Conservation (phyloP, 2,329 filamentous ascomycete species). For the Colletotrichum sp. region DNA sequence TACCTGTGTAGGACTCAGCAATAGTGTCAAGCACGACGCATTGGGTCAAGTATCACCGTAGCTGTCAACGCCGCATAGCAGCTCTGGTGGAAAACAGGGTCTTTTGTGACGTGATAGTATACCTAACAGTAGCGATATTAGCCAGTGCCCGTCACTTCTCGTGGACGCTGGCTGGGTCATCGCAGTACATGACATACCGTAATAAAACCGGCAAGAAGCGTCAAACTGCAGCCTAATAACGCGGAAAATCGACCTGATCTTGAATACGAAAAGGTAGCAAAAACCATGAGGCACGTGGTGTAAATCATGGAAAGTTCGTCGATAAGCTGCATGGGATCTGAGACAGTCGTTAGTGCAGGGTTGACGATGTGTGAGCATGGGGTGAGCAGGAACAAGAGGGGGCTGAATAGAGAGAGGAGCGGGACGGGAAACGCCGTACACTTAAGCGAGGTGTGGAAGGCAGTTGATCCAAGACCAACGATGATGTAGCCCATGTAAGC, state of each 20-base stretch:
- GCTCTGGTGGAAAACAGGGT: constrained; percentile 83
- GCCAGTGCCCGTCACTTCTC: background rate
- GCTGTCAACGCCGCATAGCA: constrained; percentile 77
- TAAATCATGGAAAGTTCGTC: constrained; percentile 68
- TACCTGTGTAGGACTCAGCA: constrained; percentile 40
- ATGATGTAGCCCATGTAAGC: constrained; percentile 59
- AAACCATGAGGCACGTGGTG: constrained; percentile 61
- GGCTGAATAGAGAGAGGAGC: background rate
- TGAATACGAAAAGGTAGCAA: constrained; percentile 76
- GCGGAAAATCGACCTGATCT: constrained; percentile 55
- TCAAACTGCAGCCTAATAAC: constrained; percentile 61
- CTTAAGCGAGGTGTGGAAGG: constrained; percentile 63
- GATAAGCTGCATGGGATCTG: constrained; percentile 65
- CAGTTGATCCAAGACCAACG: constrained; percentile 59
- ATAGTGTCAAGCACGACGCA: background rate
- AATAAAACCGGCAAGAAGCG: constrained; percentile 68
- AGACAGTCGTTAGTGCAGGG: background rate
- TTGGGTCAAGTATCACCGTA: constrained; percentile 32
- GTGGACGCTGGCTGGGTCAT: background rate
- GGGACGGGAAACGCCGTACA: constrained; percentile 41
- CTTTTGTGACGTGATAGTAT: constrained; percentile 79
- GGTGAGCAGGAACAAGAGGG: background rate
- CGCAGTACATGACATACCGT: constrained; percentile 58
- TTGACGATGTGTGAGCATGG: background rate
- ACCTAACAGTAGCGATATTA: constrained; percentile 9